Percentiles rank a stretch among this genome's conserved stretches.
Conservation (phyloP, 305 asterid species). For the Coffea humblotiana region DNA sequence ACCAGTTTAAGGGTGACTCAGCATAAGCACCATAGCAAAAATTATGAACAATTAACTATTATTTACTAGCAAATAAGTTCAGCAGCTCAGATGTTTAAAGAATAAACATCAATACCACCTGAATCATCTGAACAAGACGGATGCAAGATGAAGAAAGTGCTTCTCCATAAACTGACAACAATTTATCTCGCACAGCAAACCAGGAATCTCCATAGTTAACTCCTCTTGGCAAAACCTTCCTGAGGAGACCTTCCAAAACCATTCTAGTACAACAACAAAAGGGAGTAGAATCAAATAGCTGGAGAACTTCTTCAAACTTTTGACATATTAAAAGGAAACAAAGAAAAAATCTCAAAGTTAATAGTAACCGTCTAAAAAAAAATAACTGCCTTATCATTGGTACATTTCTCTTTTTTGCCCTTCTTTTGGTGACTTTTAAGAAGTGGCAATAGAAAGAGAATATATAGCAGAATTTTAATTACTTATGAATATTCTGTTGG, state of each 20-base stretch:
- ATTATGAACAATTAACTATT: too few relatives aligned
- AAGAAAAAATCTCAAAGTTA: not conserved
- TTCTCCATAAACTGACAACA: slow-evolving; percentile 63
- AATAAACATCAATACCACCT: slow-evolving; percentile 62
- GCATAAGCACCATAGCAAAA: too few relatives aligned
- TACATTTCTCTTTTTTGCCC: not conserved
- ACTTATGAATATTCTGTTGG: not conserved
- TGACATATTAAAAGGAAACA: not conserved
- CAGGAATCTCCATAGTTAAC: slow-evolving; percentile 66
- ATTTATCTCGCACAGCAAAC: slow-evolving; percentile 53
- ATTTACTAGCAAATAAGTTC: not conserved
- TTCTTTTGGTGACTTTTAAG: not conserved
- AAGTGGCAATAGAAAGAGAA: not conserved
- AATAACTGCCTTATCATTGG: not conserved
- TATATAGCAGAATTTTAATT: not conserved
- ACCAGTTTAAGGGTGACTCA: not conserved
- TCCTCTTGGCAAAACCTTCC: slow-evolving; percentile 51
- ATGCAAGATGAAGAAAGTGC: slow-evolving; percentile 76
- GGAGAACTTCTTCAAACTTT: slow-evolving; percentile 3
- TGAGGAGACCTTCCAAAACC: slow-evolving; percentile 79
- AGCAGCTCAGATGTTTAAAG: slow-evolving; percentile 7
- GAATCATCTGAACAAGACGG: slow-evolving; percentile 82
- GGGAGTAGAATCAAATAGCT: slow-evolving; percentile 25
- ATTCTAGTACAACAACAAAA: slow-evolving; percentile 46
- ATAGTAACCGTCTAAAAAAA: not conserved